Evolutionary conservation across 148 eudicot genomes (phyloP).

Genomic region (Rhododendron ferrugineum): DNA sequence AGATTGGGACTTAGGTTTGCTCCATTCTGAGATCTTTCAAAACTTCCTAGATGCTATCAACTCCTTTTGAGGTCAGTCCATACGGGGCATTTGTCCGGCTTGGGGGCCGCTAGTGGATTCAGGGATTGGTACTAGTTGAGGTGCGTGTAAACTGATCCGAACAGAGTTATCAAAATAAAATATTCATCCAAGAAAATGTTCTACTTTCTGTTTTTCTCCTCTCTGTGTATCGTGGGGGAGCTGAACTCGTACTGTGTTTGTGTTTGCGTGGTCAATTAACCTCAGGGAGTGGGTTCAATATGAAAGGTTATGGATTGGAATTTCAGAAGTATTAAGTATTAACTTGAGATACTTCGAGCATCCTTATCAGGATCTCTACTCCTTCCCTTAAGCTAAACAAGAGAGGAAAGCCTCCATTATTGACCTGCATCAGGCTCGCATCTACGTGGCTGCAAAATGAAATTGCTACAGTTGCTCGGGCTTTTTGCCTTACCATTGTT

Average conservation of each 20-base stretch:
- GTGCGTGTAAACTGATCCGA: not conserved
- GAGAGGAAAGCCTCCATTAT: too few species aligned
- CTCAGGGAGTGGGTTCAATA: not conserved
- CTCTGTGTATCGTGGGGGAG: not conserved
- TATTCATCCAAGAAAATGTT: not conserved
- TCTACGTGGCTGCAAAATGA: too few species aligned
- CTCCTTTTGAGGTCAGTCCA: not conserved
- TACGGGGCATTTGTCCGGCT: not conserved
- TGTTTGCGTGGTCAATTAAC: not conserved
- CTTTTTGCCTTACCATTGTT: too few species aligned
- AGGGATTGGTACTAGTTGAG: not conserved
- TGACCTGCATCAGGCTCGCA: too few species aligned
- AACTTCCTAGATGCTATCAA: not conserved
- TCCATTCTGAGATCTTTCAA: not conserved
- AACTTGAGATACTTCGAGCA: not conserved
- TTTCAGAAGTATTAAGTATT: not conserved
- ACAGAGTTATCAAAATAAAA: too few species aligned
- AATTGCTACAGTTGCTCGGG: too few species aligned
- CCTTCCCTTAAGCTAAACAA: too few species aligned
- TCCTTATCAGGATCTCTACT: too few species aligned
- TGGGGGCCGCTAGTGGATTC: not conserved
- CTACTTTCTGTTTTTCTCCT: not conserved
- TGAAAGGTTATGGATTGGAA: not conserved
- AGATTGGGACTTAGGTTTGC: not conserved
- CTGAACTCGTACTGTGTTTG: not conserved